These are phyloP conservation scores for Lithospermum erythrorhizon DNA, from an alignment of 257 asterid genomes.

Conservation along the genomic window DNA sequence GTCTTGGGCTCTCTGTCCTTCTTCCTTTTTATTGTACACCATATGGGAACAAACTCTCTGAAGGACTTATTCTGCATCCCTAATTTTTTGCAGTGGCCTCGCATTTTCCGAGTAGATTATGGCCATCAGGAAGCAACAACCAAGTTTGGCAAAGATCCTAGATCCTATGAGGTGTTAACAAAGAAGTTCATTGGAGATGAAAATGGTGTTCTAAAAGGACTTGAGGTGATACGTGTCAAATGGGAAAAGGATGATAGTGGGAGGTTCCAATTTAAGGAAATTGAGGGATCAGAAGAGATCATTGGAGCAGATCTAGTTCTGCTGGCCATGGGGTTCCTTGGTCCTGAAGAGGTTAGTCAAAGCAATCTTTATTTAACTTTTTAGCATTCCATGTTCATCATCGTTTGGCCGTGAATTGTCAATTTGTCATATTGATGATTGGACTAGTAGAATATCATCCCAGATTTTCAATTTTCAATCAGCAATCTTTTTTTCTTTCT, in stretches of 20 bases:
- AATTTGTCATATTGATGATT: not conserved
- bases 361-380: not conserved
- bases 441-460: not conserved
- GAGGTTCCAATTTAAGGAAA: slow-evolving; percentile 79
- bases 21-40: not conserved
- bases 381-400: not conserved
- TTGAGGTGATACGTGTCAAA: slow-evolving; percentile 60
- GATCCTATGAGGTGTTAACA: slow-evolving; percentile 88
- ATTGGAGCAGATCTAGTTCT: slow-evolving; percentile 75
- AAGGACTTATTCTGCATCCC: not conserved
- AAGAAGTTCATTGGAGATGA: slow-evolving; percentile 82
- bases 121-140: slow-evolving; percentile 94
- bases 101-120: slow-evolving; percentile 82
- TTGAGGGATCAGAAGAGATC: slow-evolving; percentile 91
- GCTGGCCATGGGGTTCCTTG: slow-evolving; percentile 98
- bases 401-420: not conserved
- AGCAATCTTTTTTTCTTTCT: not conserved
- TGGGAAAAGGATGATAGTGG: slow-evolving; percentile 96
- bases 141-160: slow-evolving; percentile 92
- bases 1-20: no score
- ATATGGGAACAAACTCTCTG: not conserved
- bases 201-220: slow-evolving; percentile 68
- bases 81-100: slow-evolving; percentile 67
- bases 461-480: slow-evolving; percentile 1
- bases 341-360: slow-evolving; percentile 85